Conservation (phyloP, 2,329 filamentous ascomycete species). For the Aspergillus pseudoterreus region DNA sequence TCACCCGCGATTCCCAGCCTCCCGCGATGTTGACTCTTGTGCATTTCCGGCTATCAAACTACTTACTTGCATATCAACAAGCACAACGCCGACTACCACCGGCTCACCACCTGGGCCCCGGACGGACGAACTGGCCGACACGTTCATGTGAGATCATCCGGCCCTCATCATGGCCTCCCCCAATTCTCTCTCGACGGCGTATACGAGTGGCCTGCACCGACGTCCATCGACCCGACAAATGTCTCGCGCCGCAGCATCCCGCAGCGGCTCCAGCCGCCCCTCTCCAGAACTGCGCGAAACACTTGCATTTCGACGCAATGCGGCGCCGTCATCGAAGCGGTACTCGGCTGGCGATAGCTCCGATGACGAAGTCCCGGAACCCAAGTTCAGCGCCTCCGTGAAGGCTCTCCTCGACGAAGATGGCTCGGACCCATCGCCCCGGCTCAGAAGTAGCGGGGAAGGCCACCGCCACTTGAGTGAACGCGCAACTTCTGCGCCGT, state of each 20-base stretch:
- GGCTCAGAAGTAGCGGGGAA: constrained; percentile 29
- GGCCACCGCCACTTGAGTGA: constrained; percentile 20
- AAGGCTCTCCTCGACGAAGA: constrained; percentile 70
- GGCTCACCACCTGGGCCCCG: constrained; percentile 3
- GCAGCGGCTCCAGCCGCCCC: constrained; percentile 29
- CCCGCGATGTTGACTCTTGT: constrained; percentile 14
- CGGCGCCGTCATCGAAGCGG: constrained; percentile 21
- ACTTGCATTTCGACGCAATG: constrained; percentile 15
- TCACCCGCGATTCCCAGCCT: constrained; percentile 11
- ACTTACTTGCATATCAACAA: constrained; percentile 4
- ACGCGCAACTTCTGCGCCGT: constrained; percentile 21
- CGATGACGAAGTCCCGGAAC: constrained; percentile 87
- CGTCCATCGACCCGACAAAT: constrained; percentile 34
- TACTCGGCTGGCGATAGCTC: constrained; percentile 73
- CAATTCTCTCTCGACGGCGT: constrained; percentile 34
- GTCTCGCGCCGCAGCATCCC: constrained; percentile 35
- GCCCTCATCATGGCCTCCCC: constrained; percentile 33
- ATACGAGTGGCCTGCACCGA: constrained; percentile 33
- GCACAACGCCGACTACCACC: constrained; percentile 9
- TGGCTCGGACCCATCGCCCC: constrained; percentile 48
- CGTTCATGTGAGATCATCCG: constrained; percentile 14
- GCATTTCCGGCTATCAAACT: constrained; percentile 4
- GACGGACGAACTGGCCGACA: constrained; percentile 15
- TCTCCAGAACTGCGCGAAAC: constrained; percentile 26
- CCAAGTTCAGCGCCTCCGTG: constrained; percentile 88